Evolutionary conservation across 108 stramenopile species (phyloP).

Genomic region (Chaetoceros muelleri): DNA sequence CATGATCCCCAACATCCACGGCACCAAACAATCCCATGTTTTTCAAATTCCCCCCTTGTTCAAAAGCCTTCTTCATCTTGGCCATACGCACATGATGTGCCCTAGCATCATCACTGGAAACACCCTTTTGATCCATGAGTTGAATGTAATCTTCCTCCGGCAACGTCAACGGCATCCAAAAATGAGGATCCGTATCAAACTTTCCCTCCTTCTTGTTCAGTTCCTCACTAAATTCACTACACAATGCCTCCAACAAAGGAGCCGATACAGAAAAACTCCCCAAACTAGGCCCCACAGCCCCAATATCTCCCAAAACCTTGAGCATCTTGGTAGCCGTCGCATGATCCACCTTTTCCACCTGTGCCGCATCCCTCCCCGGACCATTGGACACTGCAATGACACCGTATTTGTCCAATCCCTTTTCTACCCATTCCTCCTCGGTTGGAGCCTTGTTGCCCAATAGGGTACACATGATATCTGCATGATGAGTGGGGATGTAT

Average conservation of each 20-base stretch:
- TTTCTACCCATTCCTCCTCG: slow-evolving; percentile 81
- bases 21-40: slow-evolving; percentile 90
- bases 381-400: slow-evolving; percentile 85
- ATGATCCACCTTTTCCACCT: slow-evolving; percentile 97
- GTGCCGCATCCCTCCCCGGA: slow-evolving; percentile 80
- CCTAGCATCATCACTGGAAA: slow-evolving; percentile 45
- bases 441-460: slow-evolving; percentile 80
- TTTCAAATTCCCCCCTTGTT: slow-evolving; percentile 8
- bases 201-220: slow-evolving; percentile 78
- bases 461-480: slow-evolving; percentile 95
- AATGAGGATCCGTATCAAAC: slow-evolving; percentile 89
- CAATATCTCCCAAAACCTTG: slow-evolving; percentile 75
- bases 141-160: slow-evolving; percentile 70
- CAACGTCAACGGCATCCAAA: slow-evolving; percentile 98
- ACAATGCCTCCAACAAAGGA: slow-evolving; percentile 70
- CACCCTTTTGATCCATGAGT: slow-evolving; percentile 86
- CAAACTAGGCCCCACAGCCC: slow-evolving; percentile 85
- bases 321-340: slow-evolving; percentile 91
- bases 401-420: slow-evolving; percentile 96
- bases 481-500: slow-evolving; percentile 84
- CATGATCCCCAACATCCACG: slow-evolving; percentile 91
- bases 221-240: slow-evolving; percentile 76
- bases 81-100: slow-evolving; percentile 80
- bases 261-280: slow-evolving; percentile 91
- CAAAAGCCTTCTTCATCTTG: slow-evolving; percentile 61